A percentile compares a stretch with the other conserved stretches of the same genome.
Evolutionary conservation across 2,329 filamentous ascomycete genomes (phyloP).

Genomic region (Venturiaceae sp.): DNA sequence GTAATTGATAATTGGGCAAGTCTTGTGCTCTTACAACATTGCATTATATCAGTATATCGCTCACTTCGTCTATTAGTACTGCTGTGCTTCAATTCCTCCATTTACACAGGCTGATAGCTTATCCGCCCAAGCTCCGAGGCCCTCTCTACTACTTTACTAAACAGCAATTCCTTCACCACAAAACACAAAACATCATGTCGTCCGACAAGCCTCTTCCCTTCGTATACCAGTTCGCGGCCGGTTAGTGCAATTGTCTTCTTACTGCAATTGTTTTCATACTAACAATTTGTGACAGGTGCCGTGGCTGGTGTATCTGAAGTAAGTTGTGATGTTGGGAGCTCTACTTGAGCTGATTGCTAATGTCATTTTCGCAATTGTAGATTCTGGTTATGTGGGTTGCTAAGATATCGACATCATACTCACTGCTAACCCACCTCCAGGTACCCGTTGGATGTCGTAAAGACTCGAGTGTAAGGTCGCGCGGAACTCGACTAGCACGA

Average conservation of each 20-base stretch:
- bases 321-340: slow-evolving; percentile 13
- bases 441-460: slow-evolving; percentile 98
- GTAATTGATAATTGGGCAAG: too few relatives aligned
- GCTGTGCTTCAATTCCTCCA: neutral
- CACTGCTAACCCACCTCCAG: slow-evolving; percentile 35
- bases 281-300: slow-evolving; percentile 50
- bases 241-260: slow-evolving; percentile 37
- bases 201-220: slow-evolving; percentile 74
- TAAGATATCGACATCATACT: slow-evolving; percentile 4
- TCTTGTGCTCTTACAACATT: too few relatives aligned
- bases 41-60: too few relatives aligned
- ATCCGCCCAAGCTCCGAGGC: neutral
- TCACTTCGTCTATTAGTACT: too few relatives aligned
- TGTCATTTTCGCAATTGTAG: slow-evolving; percentile 34
- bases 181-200: slow-evolving; percentile 23
- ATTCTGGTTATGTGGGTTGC: slow-evolving; percentile 72
- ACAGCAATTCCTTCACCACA: neutral
- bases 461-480: slow-evolving; percentile 77
- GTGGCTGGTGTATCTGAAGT: slow-evolving; percentile 97
- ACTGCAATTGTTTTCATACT: slow-evolving; percentile 17
- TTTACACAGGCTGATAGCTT: neutral
- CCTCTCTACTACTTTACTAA: too few relatives aligned
- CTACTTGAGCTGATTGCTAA: slow-evolving; percentile 3
- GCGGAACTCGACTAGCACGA: slow-evolving; percentile 13
- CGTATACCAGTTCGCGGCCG: slow-evolving; percentile 89